Evolutionary conservation across 2,329 filamentous ascomycete species (phyloP).

Genomic region (Acrocalymma vagum): DNA sequence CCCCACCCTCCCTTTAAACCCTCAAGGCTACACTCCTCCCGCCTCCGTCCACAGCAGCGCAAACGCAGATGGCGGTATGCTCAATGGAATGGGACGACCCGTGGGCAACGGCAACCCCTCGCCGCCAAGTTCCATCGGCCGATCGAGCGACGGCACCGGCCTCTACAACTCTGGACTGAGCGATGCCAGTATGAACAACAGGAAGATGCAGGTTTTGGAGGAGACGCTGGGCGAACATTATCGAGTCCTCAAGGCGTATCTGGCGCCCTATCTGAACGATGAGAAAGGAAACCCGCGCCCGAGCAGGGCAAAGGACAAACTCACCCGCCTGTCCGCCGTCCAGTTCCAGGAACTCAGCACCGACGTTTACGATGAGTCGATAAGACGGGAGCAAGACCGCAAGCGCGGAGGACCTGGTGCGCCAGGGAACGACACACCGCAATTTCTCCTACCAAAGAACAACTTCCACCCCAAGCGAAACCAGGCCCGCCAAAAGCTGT

Average conservation of each 20-base stretch:
- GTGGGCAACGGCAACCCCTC: conserved; percentile 68
- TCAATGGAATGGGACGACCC: conserved; percentile 61
- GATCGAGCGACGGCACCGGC: conserved; percentile 82
- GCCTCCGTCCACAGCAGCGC: conserved; percentile 50
- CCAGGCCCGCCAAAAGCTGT: conserved; percentile 94
- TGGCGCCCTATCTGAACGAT: conserved; percentile 75
- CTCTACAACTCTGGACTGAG: conserved; percentile 64
- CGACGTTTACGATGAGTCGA: conserved; percentile 94
- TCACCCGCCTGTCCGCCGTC: conserved; percentile 85
- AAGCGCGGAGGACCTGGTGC: conserved; percentile 56
- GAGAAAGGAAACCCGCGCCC: conserved; percentile 77
- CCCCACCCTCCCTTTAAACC: conserved; percentile 43
- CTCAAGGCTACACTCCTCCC: conserved; percentile 42
- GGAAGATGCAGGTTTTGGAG: conserved; percentile 68
- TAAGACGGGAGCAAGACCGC: conserved; percentile 78
- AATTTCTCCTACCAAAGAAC: conserved; percentile 81
- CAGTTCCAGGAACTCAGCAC: conserved; percentile 98
- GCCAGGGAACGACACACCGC: conserved; percentile 55
- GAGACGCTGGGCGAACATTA: conserved; percentile 83
- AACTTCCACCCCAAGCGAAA: conserved; percentile 97
- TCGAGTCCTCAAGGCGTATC: conserved; percentile 76
- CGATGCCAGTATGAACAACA: conserved; percentile 67
- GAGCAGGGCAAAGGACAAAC: conserved; percentile 93
- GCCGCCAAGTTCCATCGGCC: conserved; percentile 85
- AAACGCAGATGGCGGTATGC: conserved; percentile 54